phyloP scores from a whole-genome alignment of 208 protist species.

The Crithidia sp. region DNA sequence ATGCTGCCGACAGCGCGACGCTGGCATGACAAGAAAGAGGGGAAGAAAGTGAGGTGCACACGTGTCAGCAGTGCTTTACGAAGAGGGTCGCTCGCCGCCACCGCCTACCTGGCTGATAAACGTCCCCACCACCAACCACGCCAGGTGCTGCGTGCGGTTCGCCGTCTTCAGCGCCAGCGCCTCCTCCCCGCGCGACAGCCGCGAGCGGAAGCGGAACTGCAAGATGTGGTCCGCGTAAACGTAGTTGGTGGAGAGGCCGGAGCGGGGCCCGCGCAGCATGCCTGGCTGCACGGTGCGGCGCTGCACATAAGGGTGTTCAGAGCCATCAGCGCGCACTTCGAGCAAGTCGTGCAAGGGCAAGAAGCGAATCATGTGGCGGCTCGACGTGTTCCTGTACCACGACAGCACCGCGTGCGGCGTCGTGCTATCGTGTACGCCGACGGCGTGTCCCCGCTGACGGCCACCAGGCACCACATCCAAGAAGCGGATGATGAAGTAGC shows the following conservation, averaged over 20 bases:
- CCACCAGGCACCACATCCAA: conserved; percentile 32
- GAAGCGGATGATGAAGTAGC: conserved; percentile 74
- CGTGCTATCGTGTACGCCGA: background rate
- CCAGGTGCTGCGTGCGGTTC: conserved; percentile 51
- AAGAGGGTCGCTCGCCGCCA: background rate
- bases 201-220: conserved; percentile 58
- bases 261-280: conserved; percentile 42
- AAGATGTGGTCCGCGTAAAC: conserved; percentile 56
- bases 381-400: conserved; percentile 47
- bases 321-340: conserved; percentile 42
- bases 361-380: conserved; percentile 60
- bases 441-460: background rate
- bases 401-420: conserved; percentile 49
- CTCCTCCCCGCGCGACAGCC: conserved; percentile 48
- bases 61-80: background rate
- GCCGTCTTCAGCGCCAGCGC: conserved; percentile 53
- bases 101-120: conserved; percentile 59
- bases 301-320: conserved; percentile 52
- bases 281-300: conserved; percentile 44
- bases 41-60: too few relatives aligned
- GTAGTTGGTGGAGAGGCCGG: conserved; percentile 43
- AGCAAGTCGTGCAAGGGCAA: conserved; percentile 62
- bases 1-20: too few relatives aligned
- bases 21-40: too few relatives aligned
- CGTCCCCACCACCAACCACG: conserved; percentile 69